phyloP scores from a whole-genome alignment of 2,329 filamentous ascomycete species.

The Aspergillus sergii region DNA sequence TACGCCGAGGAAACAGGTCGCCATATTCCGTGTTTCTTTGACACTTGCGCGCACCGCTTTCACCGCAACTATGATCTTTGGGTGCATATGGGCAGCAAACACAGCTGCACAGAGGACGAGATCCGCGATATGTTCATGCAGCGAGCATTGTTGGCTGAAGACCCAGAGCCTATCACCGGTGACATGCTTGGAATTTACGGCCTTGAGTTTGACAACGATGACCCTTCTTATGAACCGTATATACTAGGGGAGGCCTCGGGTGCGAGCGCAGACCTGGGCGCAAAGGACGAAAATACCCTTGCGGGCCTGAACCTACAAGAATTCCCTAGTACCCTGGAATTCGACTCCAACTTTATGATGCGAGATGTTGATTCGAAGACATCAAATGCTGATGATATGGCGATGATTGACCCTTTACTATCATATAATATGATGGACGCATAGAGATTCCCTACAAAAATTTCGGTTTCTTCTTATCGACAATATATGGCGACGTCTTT shows the following conservation, averaged over 20 bases:
- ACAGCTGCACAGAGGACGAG: slow-evolving; percentile 42
- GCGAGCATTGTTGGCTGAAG: slow-evolving; percentile 39
- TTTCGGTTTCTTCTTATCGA: neutral
- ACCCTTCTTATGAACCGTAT: slow-evolving; percentile 21
- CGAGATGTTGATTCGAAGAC: slow-evolving; percentile 31
- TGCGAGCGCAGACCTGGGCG: neutral
- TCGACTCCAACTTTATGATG: slow-evolving; percentile 30
- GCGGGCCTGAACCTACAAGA: neutral
- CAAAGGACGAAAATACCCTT: neutral
- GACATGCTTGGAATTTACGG: slow-evolving; percentile 41
- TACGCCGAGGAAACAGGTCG: slow-evolving; percentile 55
- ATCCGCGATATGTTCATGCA: slow-evolving; percentile 45
- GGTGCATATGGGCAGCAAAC: slow-evolving; percentile 55
- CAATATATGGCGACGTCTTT: neutral
- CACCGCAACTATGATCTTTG: slow-evolving; percentile 60
- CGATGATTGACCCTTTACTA: slow-evolving; percentile 39
- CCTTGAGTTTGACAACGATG: slow-evolving; percentile 34
- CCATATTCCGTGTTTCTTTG: slow-evolving; percentile 55
- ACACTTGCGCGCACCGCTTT: slow-evolving; percentile 58
- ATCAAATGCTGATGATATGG: slow-evolving; percentile 34
- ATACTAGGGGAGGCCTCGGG: neutral
- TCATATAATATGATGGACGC: slow-evolving; percentile 32
- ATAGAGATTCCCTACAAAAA: slow-evolving; percentile 8
- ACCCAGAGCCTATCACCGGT: slow-evolving; percentile 22
- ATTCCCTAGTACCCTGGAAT: slow-evolving; percentile 5